phyloP scores from a whole-genome alignment of 768 basidiomycete species.

The Leccinum subtestaceum region DNA sequence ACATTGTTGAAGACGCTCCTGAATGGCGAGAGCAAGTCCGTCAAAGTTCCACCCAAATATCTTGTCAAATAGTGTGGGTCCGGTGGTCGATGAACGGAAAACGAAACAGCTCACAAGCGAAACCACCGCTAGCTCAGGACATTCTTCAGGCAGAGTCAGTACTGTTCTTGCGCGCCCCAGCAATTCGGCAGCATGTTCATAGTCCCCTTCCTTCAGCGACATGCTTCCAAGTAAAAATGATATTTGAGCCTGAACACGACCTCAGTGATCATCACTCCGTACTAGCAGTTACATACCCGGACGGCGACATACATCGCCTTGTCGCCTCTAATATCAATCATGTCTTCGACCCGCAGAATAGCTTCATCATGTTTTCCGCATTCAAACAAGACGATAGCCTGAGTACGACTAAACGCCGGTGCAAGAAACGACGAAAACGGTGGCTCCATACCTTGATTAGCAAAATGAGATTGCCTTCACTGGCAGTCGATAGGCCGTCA shows the following conservation, averaged over 20 bases:
- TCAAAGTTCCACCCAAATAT: slow-evolving; percentile 19
- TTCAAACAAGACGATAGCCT: slow-evolving; percentile 10
- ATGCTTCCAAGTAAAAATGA: background rate
- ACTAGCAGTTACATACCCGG: background rate
- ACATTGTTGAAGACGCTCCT: background rate
- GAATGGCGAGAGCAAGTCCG: background rate
- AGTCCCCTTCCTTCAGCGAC: background rate
- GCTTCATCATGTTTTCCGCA: slow-evolving; percentile 6
- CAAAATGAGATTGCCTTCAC: slow-evolving; percentile 10
- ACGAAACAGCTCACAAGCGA: slow-evolving; percentile 7
- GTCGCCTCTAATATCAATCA: background rate
- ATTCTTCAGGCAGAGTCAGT: background rate
- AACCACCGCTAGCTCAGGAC: background rate
- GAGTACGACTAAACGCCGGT: background rate
- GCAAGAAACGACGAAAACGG: rapidly evolving
- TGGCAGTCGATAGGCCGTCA: background rate
- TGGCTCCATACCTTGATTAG: slow-evolving; percentile 7
- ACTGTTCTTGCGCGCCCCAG: background rate
- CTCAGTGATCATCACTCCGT: background rate
- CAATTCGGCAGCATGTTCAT: background rate
- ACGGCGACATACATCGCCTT: background rate
- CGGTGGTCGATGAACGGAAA: background rate
- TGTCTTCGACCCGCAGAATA: slow-evolving; percentile 4
- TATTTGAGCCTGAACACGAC: slow-evolving; percentile 7
- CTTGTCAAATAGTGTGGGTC: background rate